Evolutionary conservation across 805 yeast species (phyloP), one percentile per base, ranked within the genome.

Genomic region (Blastobotrys parvus): DNA sequence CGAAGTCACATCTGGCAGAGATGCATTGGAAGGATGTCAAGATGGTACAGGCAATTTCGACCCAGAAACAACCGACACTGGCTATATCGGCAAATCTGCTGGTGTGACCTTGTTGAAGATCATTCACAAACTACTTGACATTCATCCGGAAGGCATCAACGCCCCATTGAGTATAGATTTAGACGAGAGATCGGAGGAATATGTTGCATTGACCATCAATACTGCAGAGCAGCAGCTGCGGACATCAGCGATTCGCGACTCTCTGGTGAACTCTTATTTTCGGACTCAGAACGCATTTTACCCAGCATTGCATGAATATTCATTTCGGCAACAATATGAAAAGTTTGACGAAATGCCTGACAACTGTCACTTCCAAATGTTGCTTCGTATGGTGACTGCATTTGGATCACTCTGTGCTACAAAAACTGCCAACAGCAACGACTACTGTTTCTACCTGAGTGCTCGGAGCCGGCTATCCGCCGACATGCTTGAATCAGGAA

Each of bases 401-500:
- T 56, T 78, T 15, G 85, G 84, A 13, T 71, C 80, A 20, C 77
- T 80, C 77, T 73, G 79, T 57, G 48, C 42, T 35, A 20, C 68
- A 7, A 67, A 71, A 47, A 79, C 78, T 3, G 78, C 74, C 45
- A 55, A 53, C 8, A 62, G 71, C 4, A 67, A 66, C 43, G 58
- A 68, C 22, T 43, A 38, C 38, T 80, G 76, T 53, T 47, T 74
- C 20, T 63, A 70, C 43, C 77, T 76, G 45, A 78, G 74, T 47
- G 77, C 78, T 11, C 68, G 74, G 55, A 61, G 63, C 10, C 60
- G 63, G 45, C 45, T 75, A 34, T 60, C 62, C 39, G 62, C 61
- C 35, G 63, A 64, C 44, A 72, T 76, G n/a, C 74, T 77, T 53
- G 81, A 75, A 55, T 62, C 72, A 45, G 80, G 81, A 11, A 75